Base-by-base conservation (phyloP, 73 alveolate genomes). In the Stentor coeruleus region DNA sequence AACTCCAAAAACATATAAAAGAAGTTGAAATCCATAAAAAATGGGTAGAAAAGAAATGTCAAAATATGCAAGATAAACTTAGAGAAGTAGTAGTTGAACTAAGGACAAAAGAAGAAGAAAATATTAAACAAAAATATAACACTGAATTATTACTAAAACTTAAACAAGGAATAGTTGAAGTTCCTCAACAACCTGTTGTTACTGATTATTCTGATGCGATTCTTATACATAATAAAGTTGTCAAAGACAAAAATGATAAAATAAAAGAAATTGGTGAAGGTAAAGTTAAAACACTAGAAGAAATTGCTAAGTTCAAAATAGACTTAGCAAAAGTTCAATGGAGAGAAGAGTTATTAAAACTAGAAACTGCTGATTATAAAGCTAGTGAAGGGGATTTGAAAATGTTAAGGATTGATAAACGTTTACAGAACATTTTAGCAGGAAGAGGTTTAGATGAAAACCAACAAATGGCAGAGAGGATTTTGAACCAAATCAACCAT, bases 371-470 rank as follows among this genome's bases (percentile, higher is more conserved):
- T 3, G 94, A 90, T 59, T 87, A 82, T 35, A 88, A 82, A 35
- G 91, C 87, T 76, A 86, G 96, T 80, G 97, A 92, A 84, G 93
- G 93, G 82, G 97, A 95, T 84, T 91, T 95, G 58, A 88, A 95
- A 87, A 82, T 95, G 80, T 88, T 93, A 38, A 90, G 97, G 84
- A 96, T 93, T 59, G 94, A 94, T 0, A 95, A 95, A 88, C 91
- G 92, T 85, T 91, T 95, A 33, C 94, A 95, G 86, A 97, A 95
- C 83, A 95, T 95, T 35, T 93, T 95, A 35, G 85, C 93, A 35
- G 99, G 99, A 6, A 91, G 92, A 81, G 96, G 94, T 77, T 93
- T 90, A 81, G 95, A 92, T 36, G 90, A 95, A 81, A 93, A 93
- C 74, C 94, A 93, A 57, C 97, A 93, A 72, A 97, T 92, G 86